Evolutionary conservation across 768 basidiomycete genomes (phyloP).

Genomic region (Pulveroboletus sp.): DNA sequence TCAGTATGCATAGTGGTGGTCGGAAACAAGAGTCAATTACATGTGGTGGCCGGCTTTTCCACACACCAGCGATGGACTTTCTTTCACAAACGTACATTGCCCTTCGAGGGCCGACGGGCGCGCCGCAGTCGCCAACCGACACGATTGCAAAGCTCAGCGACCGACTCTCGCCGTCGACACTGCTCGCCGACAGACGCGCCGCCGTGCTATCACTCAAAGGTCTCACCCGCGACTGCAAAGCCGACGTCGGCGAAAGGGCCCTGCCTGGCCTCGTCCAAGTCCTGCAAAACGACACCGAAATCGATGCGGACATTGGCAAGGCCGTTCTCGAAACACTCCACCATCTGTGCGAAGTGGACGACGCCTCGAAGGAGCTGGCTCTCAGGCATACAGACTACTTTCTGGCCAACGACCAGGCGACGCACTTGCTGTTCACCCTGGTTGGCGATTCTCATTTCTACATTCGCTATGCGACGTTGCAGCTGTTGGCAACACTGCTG

Average conservation of each 20-base stretch:
- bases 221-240: slow-evolving; percentile 85
- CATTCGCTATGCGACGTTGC: slow-evolving; percentile 78
- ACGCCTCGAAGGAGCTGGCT: slow-evolving; percentile 58
- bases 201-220: slow-evolving; percentile 94
- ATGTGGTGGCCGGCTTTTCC: no score
- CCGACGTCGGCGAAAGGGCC: slow-evolving; percentile 80
- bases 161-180: slow-evolving; percentile 83
- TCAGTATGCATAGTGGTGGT: no score
- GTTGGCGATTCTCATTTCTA: slow-evolving; percentile 80
- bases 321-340: slow-evolving; percentile 89
- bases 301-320: slow-evolving; percentile 90
- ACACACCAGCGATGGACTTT: slow-evolving; percentile 92
- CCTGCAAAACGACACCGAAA: slow-evolving; percentile 82
- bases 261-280: slow-evolving; percentile 78
- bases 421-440: slow-evolving; percentile 74
- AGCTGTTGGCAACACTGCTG: slow-evolving; percentile 76
- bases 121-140: slow-evolving; percentile 79
- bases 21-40: no score
- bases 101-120: slow-evolving; percentile 78
- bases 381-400: slow-evolving; percentile 82
- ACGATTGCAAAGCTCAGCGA: slow-evolving; percentile 88
- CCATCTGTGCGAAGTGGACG: slow-evolving; percentile 79
- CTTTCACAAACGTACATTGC: slow-evolving; percentile 83
- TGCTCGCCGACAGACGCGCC: slow-evolving; percentile 88
- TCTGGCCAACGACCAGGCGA: slow-evolving; percentile 65